phyloP scores from a whole-genome alignment of 108 stramenopile species.

The Nitzschia putrida region DNA sequence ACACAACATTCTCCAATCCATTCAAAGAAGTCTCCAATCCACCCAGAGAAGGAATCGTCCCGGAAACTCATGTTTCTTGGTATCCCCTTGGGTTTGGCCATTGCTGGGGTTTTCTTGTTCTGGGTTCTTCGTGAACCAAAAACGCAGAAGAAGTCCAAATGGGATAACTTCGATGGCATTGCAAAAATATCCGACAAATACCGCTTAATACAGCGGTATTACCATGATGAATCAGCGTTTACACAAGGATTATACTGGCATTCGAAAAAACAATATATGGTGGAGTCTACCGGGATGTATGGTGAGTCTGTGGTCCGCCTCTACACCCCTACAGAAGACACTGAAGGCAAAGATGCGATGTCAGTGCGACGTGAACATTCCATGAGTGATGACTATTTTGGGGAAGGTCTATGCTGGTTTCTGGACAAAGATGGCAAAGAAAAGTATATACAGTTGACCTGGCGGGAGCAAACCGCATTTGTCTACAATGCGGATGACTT shows the following conservation, averaged over 20 bases:
- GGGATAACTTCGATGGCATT: slow-evolving; percentile 9
- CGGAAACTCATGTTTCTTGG: no score
- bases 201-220: slow-evolving; percentile 20
- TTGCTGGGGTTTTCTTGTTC: no score
- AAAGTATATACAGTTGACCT: slow-evolving; percentile 74
- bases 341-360: background rate
- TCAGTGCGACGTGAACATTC: background rate
- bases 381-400: slow-evolving; percentile 57
- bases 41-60: no score
- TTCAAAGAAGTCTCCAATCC: no score
- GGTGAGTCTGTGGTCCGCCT: slow-evolving; percentile 49
- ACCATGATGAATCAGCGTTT: slow-evolving; percentile 63
- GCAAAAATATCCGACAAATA: slow-evolving; percentile 16
- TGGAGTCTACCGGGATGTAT: slow-evolving; percentile 70
- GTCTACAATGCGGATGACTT: slow-evolving; percentile 57
- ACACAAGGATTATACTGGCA: slow-evolving; percentile 67
- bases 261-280: slow-evolving; percentile 21
- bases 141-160: background rate
- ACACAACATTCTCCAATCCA: no score
- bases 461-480: slow-evolving; percentile 51
- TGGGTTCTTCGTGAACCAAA: no score
- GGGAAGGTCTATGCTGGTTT: slow-evolving; percentile 69
- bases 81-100: no score
- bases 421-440: slow-evolving; percentile 38
- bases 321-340: slow-evolving; percentile 41